Evolutionary conservation across 352 stramenopile genomes (phyloP), one percentile per base, ranked within the genome.

Genomic region (Globisporangium carolinianum): DNA sequence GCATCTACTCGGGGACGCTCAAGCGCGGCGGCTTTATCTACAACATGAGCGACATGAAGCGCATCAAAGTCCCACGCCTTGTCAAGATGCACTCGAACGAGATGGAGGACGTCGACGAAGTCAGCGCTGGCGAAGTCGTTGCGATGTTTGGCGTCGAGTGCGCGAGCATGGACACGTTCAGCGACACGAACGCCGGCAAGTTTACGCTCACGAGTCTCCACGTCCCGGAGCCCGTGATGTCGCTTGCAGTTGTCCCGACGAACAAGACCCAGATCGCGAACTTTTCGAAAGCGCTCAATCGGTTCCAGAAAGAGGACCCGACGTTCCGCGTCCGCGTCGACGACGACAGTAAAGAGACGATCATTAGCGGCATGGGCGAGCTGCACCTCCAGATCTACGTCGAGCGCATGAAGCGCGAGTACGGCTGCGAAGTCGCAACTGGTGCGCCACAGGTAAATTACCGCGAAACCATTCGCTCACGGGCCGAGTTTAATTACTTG

Each of bases 81-180:
- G 97, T 99, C 54, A 92, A 98, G 58, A 99, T 99, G 97, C 97
- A 99, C 83, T 97, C 95, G 43, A 96, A 98, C 73, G 97, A 99
- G 63, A 99, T 99, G 97, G 91, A 99, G 82, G 97, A 99, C 63
- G 97, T 99, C 51, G 87, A 98, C 18, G 86, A 94, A 65, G 96
- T 96, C 47, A 72, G 83, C 39, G 84, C 95, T 45, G 97, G 97
- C 53, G 97, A 99, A 69, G 97, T 99, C 52, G 93, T 97, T 7
- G 96, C 97, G 55, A 99, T 99, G 89, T 99, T 99, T 70, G 97
- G 97, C 57, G 87, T 99, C 38, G 97, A 99, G 68, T 99, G 97
- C 71, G 91, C 89, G 51, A 98, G 86, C 64, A 99, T 99, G 93
- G 97, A 99, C 73, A 99, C 94, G 57, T 98, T 98, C 74, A 95